Conservation (phyloP, 1,284 basidiomycete genomes). For the Papiliotrema nemorosa region DNA sequence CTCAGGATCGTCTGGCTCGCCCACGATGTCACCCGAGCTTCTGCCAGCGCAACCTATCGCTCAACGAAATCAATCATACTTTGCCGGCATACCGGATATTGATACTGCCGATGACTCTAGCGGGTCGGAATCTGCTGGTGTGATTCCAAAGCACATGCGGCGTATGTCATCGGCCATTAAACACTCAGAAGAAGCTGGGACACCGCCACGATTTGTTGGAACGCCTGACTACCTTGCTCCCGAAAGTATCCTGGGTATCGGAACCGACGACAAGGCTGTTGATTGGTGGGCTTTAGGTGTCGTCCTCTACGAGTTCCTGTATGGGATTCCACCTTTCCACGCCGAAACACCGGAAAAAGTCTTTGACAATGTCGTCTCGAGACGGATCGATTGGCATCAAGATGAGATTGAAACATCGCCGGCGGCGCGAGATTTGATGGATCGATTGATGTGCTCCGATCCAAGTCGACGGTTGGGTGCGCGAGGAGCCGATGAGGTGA, state of each 20-base stretch:
- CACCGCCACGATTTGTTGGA: constrained; percentile 82
- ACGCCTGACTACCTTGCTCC: constrained; percentile 97
- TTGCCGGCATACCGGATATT: constrained; percentile 47
- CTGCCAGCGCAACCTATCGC: constrained; percentile 52
- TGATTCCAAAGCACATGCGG: constrained; percentile 71
- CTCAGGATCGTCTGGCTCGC: constrained; percentile 65
- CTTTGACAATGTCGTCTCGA: constrained; percentile 98
- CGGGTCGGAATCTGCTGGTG: constrained; percentile 77
- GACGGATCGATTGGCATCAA: constrained; percentile 86
- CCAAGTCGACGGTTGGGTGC: constrained; percentile 76
- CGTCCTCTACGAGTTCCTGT: constrained; percentile 97
- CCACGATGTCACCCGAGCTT: constrained; percentile 48
- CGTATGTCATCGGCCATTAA: constrained; percentile 52
- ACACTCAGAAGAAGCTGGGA: constrained; percentile 54
- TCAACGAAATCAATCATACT: constrained; percentile 66
- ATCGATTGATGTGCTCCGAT: constrained; percentile 78
- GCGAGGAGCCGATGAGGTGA: constrained; percentile 88
- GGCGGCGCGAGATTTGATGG: constrained; percentile 89
- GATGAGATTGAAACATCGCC: constrained; percentile 85
- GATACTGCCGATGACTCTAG: constrained; percentile 71
- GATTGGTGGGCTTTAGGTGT: constrained; percentile 99
- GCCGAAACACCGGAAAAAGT: constrained; percentile 95
- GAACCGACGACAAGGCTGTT: constrained; percentile 90
- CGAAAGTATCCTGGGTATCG: constrained; percentile 91
- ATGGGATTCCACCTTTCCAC: constrained; percentile 96